Evolutionary conservation across 176 grass and related monocot genomes (phyloP), one percentile per base, ranked within the genome.

Genomic region (Secale cereale): DNA sequence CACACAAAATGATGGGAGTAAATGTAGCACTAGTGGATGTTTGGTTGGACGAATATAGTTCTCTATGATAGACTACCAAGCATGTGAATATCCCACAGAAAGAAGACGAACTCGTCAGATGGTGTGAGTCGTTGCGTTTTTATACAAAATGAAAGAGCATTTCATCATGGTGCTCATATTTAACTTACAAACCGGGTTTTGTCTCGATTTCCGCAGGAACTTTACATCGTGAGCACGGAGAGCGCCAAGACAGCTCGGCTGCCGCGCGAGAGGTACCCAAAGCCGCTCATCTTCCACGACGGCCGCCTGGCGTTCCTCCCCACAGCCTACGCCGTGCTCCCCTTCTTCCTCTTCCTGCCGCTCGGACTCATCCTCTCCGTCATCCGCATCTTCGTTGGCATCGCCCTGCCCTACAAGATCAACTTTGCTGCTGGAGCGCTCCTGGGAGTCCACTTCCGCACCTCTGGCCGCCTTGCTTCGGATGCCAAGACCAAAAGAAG

Each of bases 281-380:
- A 92, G 86, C 95, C 91, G 19, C 73, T 98, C 59, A 90, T 98
- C 72, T 98, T 98, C 88, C 95, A 98, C 74, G 95, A 98, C 83
- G 93, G 95, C 14, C 90, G 93, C 8, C 87, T 98, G 1, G 95
- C 91, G 1, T 90, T 98, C 82, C 80, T 95, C 22, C 93, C 95
- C 1, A 92, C 81, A 3, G 81, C 93, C 13, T 59, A 79, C 14
- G 83, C 87, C 20, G 82, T 31, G 35, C 80, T 95, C 10, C 78
- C 93, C 10, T 85, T 95, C 66, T 90, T 98, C 74, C 81, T 95
- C 64, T 95, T 88, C 83, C 73, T 98, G 0, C 93, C 95, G 6
- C 83, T 98, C 35, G 95, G 91, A 12, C 4, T 95, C 33, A 20
- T 84, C 31, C 77, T 98, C 28, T 78, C 91, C 25, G 16, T 95